These are phyloP conservation scores for Sarocladiaceae sp. DNA, from an alignment of 2,329 filamentous ascomycete species.

Conservation along the genomic window DNA sequence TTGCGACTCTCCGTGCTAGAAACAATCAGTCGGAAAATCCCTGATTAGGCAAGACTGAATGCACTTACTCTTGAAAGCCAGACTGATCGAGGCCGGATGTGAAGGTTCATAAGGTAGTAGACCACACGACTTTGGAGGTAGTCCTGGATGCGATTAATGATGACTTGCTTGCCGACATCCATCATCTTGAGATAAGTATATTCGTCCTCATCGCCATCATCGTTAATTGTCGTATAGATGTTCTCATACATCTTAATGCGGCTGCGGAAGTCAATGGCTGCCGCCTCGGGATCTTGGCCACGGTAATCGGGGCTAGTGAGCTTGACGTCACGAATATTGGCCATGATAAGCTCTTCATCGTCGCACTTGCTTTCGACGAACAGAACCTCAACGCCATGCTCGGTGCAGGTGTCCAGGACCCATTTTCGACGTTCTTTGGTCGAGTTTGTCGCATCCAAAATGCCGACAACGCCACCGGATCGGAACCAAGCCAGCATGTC, in stretches of 20 bases:
- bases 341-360: slow-evolving; percentile 93
- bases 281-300: slow-evolving; percentile 87
- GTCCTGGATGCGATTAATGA: slow-evolving; percentile 96
- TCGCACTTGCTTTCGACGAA: slow-evolving; percentile 98
- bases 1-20: slow-evolving; percentile 84
- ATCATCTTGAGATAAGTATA: slow-evolving; percentile 97
- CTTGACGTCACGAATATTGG: slow-evolving; percentile 96
- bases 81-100: slow-evolving; percentile 93
- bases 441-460: slow-evolving; percentile 94
- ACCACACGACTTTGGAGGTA: slow-evolving; percentile 95
- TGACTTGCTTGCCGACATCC: slow-evolving; percentile 90
- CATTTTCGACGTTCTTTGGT: slow-evolving; percentile 84
- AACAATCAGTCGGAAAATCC: neutral
- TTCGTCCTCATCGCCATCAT: slow-evolving; percentile 69
- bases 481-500: slow-evolving; percentile 96
- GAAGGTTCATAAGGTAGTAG: slow-evolving; percentile 97
- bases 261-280: slow-evolving; percentile 85
- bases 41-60: neutral
- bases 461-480: slow-evolving; percentile 75
- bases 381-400: slow-evolving; percentile 77
- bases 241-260: slow-evolving; percentile 97
- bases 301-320: slow-evolving; percentile 91
- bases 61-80: slow-evolving; percentile 82
- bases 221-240: slow-evolving; percentile 89
- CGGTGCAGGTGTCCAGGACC: slow-evolving; percentile 75